Base-by-base conservation (phyloP, 192 early-diverging fungal genomes). In the Coemansia umbellata region DNA sequence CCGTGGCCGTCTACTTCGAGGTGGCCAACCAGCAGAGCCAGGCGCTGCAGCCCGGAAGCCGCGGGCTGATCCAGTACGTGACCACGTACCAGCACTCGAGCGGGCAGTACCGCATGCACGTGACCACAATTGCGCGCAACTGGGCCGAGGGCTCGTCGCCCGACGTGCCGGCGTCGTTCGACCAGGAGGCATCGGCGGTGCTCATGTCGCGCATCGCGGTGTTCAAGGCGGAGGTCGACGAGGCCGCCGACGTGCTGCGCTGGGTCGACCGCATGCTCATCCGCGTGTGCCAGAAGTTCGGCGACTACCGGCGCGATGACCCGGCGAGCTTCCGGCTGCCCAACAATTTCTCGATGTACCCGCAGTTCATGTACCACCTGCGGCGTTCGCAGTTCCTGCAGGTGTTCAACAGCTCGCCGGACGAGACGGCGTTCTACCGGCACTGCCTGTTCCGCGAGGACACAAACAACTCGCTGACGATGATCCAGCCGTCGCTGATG, bases 321-420 rank as follows among this genome's bases (percentile, higher is more conserved):
- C 91, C 92, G 18, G 78, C 82, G 11, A 88, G 87, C 35, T 99
- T 99, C 84, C 84, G 88, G 8, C 81, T 99, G 44, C 71, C 84
- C 0, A 86, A 90, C 43, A 95, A 91, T 74, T 99, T 99, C 62
- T 92, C 94, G 0, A 94, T 98, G 58, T 99, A 99, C 72, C 97
- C 97, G 41, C 95, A 98, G 71, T 99, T 99, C 54, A 99, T 99
- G 97, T 99, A 97, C 85, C 93, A 99, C 50, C 74, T 99, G 56
- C 84, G 97, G 35, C 81, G 97, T 28, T 88, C 85, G 55, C 95
- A 98, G 79, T 99, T 99, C 79, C 72, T 99, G 62, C 95, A 98
- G 59, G 93, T 96, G 11, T 99, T 99, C 71, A 99, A 99, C 74
- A 98, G 95, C 79, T 90, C 87, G 58, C 97, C 97, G 11, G 97